Percentiles rank a stretch among this genome's conserved stretches.
Evolutionary conservation across 2,329 filamentous ascomycete genomes (phyloP).

Genomic region (Didymella exigua): DNA sequence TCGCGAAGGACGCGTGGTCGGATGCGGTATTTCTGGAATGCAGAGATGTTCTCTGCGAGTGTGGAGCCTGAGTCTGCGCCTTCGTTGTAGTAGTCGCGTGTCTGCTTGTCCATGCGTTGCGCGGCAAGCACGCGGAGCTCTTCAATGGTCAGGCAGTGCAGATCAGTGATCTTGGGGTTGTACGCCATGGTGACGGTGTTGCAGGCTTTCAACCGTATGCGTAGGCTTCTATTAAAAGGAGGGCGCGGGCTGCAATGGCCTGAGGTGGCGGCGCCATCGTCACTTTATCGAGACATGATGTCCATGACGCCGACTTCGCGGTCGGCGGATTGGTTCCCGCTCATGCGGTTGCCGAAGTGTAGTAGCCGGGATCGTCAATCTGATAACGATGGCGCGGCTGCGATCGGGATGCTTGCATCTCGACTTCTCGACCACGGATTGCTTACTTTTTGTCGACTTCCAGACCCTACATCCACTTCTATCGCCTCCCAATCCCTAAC

Average conservation of each 20-base stretch:
- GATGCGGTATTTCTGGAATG: constrained; percentile 41
- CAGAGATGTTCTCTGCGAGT: constrained; percentile 34
- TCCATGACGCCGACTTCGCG: constrained; percentile 18
- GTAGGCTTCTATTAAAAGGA: no score
- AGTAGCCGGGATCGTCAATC: neutral
- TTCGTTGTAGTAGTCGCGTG: constrained; percentile 38
- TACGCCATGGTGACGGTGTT: constrained; percentile 17
- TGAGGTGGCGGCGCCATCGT: constrained; percentile 2
- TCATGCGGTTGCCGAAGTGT: constrained; percentile 8
- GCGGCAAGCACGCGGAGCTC: constrained; percentile 35
- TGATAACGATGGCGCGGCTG: constrained; percentile 3
- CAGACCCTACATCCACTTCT: neutral
- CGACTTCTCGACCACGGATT: neutral
- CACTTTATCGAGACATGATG: constrained; percentile 9
- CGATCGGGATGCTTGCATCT: neutral
- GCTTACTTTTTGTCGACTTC: neutral
- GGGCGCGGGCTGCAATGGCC: neutral
- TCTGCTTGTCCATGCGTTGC: constrained; percentile 41
- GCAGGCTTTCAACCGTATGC: neutral
- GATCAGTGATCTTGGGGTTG: constrained; percentile 24
- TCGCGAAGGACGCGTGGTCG: constrained; percentile 48
- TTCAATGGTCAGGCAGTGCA: constrained; percentile 36
- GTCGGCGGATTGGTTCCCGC: constrained; percentile 11
- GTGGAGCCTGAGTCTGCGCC: constrained; percentile 33
- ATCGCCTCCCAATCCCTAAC: neutral